Evolutionary conservation across 2,329 filamentous ascomycete species (phyloP).

Genomic region (Dothiorella sarmentorum): DNA sequence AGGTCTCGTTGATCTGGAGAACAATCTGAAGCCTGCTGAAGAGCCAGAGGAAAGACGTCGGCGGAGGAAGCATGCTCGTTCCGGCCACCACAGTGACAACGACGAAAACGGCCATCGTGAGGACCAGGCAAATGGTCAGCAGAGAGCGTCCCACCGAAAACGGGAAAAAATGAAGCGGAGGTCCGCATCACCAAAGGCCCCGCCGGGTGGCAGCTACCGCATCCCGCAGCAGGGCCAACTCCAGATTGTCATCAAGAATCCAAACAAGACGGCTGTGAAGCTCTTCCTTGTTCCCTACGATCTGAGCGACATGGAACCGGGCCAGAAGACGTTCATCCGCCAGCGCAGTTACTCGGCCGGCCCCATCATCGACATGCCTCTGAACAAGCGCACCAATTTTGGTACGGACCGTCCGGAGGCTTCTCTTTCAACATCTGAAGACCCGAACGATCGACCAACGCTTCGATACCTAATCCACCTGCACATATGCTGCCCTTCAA

Average conservation of each 20-base stretch:
- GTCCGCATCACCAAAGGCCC: conserved; percentile 52
- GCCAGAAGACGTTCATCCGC: conserved; percentile 92
- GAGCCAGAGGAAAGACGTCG: conserved; percentile 40
- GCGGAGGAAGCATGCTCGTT: conserved; percentile 34
- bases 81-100: conserved; percentile 31
- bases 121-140: conserved; percentile 16
- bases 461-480: conserved; percentile 88
- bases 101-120: conserved; percentile 19
- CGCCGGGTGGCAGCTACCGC: conserved; percentile 85
- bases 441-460: conserved; percentile 63
- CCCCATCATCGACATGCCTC: conserved; percentile 71
- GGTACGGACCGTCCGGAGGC: conserved; percentile 55
- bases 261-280: conserved; percentile 97
- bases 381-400: conserved; percentile 44
- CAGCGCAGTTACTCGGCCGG: conserved; percentile 85
- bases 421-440: conserved; percentile 47
- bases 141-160: conserved; percentile 38
- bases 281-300: conserved; percentile 93
- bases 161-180: conserved; percentile 59
- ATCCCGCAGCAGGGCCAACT: conserved; percentile 92
- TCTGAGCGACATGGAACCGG: conserved; percentile 83
- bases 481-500: conserved; percentile 84
- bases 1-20: conserved; percentile 86
- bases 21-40: conserved; percentile 60
- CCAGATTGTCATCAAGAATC: conserved; percentile 96